Conservation (phyloP, 768 basidiomycete genomes). For the Suillus lakei region DNA sequence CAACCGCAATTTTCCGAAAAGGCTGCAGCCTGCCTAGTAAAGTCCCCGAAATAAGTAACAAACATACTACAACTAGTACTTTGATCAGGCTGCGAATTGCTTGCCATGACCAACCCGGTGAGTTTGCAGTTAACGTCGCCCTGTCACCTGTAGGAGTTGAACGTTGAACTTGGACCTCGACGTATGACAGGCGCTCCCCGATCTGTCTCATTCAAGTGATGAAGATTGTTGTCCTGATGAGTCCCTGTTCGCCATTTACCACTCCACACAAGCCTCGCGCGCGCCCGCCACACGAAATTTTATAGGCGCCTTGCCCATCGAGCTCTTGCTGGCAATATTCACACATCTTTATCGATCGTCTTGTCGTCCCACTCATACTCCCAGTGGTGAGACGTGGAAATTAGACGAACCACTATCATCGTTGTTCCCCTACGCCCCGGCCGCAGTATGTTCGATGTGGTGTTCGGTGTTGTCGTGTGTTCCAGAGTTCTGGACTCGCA, state of each 20-base stretch:
- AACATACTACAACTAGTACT: neutral
- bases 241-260: neutral
- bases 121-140: neutral
- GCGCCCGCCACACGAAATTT: neutral
- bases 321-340: conserved; percentile 12
- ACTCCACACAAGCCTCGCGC: neutral
- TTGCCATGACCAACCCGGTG: neutral
- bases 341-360: conserved; percentile 5
- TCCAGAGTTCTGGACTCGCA: conserved; percentile 17
- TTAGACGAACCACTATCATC: conserved; percentile 3
- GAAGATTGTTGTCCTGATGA: neutral
- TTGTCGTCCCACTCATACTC: neutral
- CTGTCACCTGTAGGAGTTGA: neutral
- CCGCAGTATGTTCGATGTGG: conserved; percentile 14
- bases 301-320: conserved; percentile 6
- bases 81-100: neutral
- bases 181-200: neutral
- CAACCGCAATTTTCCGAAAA: neutral
- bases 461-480: conserved; percentile 4
- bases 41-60: neutral
- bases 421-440: conserved; percentile 13
- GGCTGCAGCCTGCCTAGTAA: neutral
- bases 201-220: neutral
- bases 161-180: neutral
- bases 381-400: conserved; percentile 7